Evolutionary conservation across 495 filamentous ascomycete species (phyloP), one percentile per base, ranked within the genome.

Genomic region (Tuber brumale): DNA sequence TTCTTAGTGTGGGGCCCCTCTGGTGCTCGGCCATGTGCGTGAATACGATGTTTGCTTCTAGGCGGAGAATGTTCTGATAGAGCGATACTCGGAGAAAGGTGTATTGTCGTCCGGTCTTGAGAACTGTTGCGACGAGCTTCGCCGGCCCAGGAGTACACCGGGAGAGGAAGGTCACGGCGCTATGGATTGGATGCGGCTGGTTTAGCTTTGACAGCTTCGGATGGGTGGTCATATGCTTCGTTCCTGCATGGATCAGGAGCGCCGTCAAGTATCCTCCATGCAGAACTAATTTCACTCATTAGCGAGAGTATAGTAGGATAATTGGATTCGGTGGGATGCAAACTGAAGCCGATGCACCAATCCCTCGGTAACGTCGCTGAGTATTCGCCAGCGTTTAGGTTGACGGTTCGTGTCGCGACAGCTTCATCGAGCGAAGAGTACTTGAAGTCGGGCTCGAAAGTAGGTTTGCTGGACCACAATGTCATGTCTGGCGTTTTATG

Each of bases 301-400:
- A 44, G 61, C 61, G 66, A 43, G 31, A 41, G 4, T n/a, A n/a
- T n/a, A n/a, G n/a, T 12, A 57, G 74, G 14, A 43, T 41, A 31
- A 74, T 79, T 72, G 82, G 48, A 70, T 76, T 66, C 14, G 74
- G 23, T 39, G 46, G 10, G 46, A 39, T 31, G 61, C 75, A 31
- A 82, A 92, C 91, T 90, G 51, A 87, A 87, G 70, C 92, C 92
- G 77, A 94, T 93, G 76, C 88, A 91, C 88, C 89, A 95, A 27
- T 88, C 89, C n/a, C 87, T 83, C 16, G 80, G 83, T 48, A 93
- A 88, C 75, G 88, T 66, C 41, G 86, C 87, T 9, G 85, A 82
- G 83, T 94, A 94, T 45, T 74, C 46, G 23, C 77, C 74, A 3
- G 87, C 89, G 80, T 91, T 88, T 1, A 87, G 85, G 76, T 87